Base-by-base conservation (phyloP, 2,329 filamentous ascomycete genomes). In the Geosmithia putterillii region DNA sequence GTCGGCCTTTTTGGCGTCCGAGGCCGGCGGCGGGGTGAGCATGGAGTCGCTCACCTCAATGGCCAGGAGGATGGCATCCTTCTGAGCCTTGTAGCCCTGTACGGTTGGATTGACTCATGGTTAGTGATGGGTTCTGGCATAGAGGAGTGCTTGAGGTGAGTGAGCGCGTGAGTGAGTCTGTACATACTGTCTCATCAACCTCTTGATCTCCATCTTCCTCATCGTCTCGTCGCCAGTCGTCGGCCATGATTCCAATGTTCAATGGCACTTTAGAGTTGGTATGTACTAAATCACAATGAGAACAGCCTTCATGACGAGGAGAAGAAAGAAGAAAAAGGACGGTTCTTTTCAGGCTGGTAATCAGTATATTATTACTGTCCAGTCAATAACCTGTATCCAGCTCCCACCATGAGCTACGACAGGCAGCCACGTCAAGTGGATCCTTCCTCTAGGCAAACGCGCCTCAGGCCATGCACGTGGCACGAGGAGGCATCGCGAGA, bases 51-150 rank as follows among this genome's bases (percentile, higher is more conserved):
- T 95, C 57, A 96, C 73, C 54, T 96, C 84, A 54, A 98, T 95
- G 14, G 88, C 90, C 58, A 98, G 90, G 20, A 98, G 73, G n/a
- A 96, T 76, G n/a, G 92, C 92, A 79, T 98, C 92, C 66, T 95
- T 95, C 57, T 89, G 82, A 1, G 83, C 74, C 66, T 89, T 94
- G 69, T 92, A 98, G 61, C 79, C 81, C 87, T 90, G 52, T 37
- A 45, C 23, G 23, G 6, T 9, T 7, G 10, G 10, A 32, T 32
- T 4, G 10, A 32, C 32, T 28, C 41, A 38, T 38, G 43, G 43
- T 50, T 34, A 45, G 42, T 40, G 14, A 21, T 23, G 17, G n/a
- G n/a, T 18, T 40, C 17, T 38, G 8, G n/a, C n/a, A n/a, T n/a
- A n/a, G n/a, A n/a, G n/a, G n/a, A 20, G 8, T 37, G 7, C 23